Conservation (phyloP, 2,329 filamentous ascomycete genomes). For the Pleoardoris graminearum region DNA sequence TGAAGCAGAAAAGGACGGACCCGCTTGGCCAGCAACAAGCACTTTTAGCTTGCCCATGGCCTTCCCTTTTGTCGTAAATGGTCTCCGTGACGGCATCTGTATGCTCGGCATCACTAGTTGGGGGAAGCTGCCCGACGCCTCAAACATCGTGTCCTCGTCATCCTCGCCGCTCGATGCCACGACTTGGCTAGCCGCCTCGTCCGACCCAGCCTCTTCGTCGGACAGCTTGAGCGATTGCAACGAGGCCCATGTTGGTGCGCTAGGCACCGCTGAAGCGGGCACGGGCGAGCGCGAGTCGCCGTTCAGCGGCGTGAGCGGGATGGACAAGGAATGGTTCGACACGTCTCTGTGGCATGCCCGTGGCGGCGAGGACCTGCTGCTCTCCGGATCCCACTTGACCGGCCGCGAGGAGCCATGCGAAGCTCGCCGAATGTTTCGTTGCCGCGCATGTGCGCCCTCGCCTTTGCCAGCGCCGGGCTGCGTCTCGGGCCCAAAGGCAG, state of each 20-base stretch:
- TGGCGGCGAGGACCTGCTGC: conserved; percentile 25
- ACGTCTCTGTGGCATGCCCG: conserved; percentile 28
- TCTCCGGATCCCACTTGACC: conserved; percentile 24
- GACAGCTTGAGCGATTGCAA: conserved; percentile 61
- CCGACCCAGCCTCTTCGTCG: conserved; percentile 60
- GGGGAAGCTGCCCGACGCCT: conserved; percentile 51
- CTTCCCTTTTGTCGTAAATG: conserved; percentile 87
- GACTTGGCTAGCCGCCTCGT: conserved; percentile 60
- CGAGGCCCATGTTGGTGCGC: conserved; percentile 63
- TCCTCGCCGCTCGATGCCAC: conserved; percentile 59
- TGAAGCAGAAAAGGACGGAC: conserved; percentile 49
- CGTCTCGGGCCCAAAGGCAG: conserved; percentile 43
- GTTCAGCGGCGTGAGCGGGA: conserved; percentile 31
- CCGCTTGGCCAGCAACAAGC: conserved; percentile 78
- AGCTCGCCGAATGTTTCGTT: conserved; percentile 26
- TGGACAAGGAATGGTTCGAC: conserved; percentile 26
- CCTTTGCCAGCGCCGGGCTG: conserved; percentile 26
- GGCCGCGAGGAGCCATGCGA: conserved; percentile 28
- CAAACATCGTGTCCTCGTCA: conserved; percentile 49
- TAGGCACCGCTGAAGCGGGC: conserved; percentile 56
- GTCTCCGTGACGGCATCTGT: conserved; percentile 82
- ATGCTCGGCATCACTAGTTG: conserved; percentile 99
- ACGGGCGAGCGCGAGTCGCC: conserved; percentile 46
- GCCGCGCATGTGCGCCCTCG: conserved; percentile 26
- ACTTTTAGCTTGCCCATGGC: conserved; percentile 84